These are phyloP conservation scores for Fagus sylvatica DNA, from an alignment of 306 rosid species.

Conservation along the genomic window DNA sequence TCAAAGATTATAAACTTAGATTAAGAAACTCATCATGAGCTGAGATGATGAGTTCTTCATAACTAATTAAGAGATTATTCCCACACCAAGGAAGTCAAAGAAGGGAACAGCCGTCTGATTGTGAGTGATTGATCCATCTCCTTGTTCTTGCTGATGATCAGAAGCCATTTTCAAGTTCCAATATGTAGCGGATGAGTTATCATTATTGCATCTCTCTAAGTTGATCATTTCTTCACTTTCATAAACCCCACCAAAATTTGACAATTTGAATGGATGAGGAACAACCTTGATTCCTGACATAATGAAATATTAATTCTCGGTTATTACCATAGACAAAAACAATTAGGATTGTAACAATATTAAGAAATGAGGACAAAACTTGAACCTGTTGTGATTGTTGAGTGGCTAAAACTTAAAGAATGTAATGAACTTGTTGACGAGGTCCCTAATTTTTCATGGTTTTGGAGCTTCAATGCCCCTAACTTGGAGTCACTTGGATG, in stretches of 20 bases:
- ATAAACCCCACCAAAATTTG: constrained; percentile 10
- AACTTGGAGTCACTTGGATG: neutral
- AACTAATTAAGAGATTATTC: constrained; percentile 18
- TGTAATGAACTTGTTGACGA: neutral
- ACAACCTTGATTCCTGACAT: constrained; percentile 32
- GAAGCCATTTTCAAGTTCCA: neutral
- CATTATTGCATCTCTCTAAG: neutral
- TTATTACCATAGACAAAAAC: constrained; percentile 21
- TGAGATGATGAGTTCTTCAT: neutral
- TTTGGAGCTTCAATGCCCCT: constrained; percentile 18
- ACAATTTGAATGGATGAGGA: constrained; percentile 17
- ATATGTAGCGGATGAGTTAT: neutral
- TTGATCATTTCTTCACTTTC: constrained; percentile 1
- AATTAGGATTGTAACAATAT: neutral
- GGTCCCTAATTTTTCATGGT: constrained; percentile 1
- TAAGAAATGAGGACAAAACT: no score
- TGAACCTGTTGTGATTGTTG: constrained; percentile 21
- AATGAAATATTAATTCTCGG: constrained; percentile 9
- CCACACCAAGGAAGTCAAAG: constrained; percentile 72
- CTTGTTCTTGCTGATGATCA: constrained; percentile 10
- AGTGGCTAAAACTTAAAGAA: constrained; percentile 20
- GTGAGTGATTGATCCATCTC: constrained; percentile 3
- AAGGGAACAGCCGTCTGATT: constrained; percentile 34
- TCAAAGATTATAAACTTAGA: neutral
- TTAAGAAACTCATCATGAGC: neutral